Evolutionary conservation across 208 protist species (phyloP).

Genomic region (Wallacemonas sp.): DNA sequence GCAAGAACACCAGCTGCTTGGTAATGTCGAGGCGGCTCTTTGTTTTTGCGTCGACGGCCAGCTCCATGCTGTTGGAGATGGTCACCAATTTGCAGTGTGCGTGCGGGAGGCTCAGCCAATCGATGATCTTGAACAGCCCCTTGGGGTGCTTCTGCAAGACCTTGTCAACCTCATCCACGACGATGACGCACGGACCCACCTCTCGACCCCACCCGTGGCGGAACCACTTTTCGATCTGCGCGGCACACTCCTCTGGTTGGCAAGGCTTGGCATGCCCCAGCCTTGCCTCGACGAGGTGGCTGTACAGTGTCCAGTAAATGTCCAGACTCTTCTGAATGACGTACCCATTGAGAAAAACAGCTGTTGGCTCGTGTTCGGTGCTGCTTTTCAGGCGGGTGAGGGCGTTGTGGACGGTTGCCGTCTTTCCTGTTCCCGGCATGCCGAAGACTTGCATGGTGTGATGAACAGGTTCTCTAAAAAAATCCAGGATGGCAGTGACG

Average conservation of each 20-base stretch:
- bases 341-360: slow-evolving; percentile 90
- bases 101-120: slow-evolving; percentile 85
- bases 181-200: slow-evolving; percentile 68
- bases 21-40: slow-evolving; percentile 80
- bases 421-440: slow-evolving; percentile 92
- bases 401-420: slow-evolving; percentile 78
- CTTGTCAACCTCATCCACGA: slow-evolving; percentile 92
- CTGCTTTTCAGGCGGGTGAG: slow-evolving; percentile 52
- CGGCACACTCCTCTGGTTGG: slow-evolving; percentile 60
- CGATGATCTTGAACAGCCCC: slow-evolving; percentile 81
- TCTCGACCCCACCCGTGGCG: slow-evolving; percentile 60
- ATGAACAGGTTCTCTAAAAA: slow-evolving; percentile 64
- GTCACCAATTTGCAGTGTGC: slow-evolving; percentile 86
- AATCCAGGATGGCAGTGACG: slow-evolving; percentile 59
- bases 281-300: slow-evolving; percentile 67
- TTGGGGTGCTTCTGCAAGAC: slow-evolving; percentile 80
- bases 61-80: slow-evolving; percentile 90
- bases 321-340: slow-evolving; percentile 87
- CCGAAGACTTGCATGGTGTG: slow-evolving; percentile 90
- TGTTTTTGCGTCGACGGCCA: slow-evolving; percentile 84
- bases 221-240: slow-evolving; percentile 82
- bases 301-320: slow-evolving; percentile 87
- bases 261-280: slow-evolving; percentile 56
- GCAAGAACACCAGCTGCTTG: slow-evolving; percentile 81
- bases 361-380: slow-evolving; percentile 46